Evolutionary conservation across 129 eudicot genomes (phyloP).

Genomic region (Pulicaria dysenterica): DNA sequence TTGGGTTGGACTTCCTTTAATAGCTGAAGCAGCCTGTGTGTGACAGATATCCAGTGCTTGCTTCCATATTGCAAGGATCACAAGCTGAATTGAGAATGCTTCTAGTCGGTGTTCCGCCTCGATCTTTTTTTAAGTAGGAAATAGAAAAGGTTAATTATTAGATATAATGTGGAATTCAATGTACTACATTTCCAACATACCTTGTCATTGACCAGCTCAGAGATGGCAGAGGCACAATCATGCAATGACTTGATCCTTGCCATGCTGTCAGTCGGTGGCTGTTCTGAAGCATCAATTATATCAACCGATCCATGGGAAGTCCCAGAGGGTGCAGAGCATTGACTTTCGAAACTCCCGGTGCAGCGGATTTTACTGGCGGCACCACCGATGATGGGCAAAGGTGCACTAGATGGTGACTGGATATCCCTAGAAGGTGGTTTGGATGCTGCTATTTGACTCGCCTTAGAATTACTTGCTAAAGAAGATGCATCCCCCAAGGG

Average conservation of each 20-base stretch:
- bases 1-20: slow-evolving; percentile 63
- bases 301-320: slow-evolving; percentile 69
- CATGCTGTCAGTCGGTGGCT: slow-evolving; percentile 72
- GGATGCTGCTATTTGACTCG: slow-evolving; percentile 38
- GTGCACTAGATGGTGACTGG: slow-evolving; percentile 48
- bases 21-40: slow-evolving; percentile 85
- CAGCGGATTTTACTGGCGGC: slow-evolving; percentile 36
- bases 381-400: slow-evolving; percentile 57
- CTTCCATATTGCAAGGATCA: slow-evolving; percentile 94
- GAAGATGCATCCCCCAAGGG: slow-evolving; percentile 68
- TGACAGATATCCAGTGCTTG: slow-evolving; percentile 92
- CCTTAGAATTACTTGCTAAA: slow-evolving; percentile 53
- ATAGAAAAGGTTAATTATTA: slow-evolving; percentile 22
- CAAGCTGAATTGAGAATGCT: slow-evolving; percentile 92
- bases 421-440: slow-evolving; percentile 44
- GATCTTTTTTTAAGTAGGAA: slow-evolving; percentile 37
- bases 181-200: slow-evolving; percentile 33
- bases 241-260: slow-evolving; percentile 75
- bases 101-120: slow-evolving; percentile 65
- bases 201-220: slow-evolving; percentile 83
- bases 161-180: slow-evolving; percentile 1
- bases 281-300: slow-evolving; percentile 59
- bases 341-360: slow-evolving; percentile 62
- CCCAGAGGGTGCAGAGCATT: slow-evolving; percentile 67
- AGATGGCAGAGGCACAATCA: slow-evolving; percentile 71